Conservation (phyloP, 306 rosid genomes). For the Rosa chinensis region DNA sequence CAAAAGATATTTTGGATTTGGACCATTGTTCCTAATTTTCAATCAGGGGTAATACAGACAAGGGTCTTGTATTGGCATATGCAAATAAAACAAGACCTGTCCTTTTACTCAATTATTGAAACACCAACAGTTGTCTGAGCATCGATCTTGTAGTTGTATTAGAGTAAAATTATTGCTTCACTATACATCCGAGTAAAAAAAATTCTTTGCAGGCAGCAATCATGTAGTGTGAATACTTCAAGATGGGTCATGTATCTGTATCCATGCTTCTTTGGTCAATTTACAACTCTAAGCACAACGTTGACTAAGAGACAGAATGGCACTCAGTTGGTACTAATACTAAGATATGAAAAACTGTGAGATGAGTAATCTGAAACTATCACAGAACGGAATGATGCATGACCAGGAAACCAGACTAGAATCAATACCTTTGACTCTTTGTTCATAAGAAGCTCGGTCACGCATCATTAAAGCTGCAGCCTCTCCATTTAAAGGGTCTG, state of each 20-base stretch:
- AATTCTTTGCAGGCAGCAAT: not conserved
- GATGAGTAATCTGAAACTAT: not conserved
- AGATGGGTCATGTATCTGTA: not conserved
- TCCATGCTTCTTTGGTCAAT: not conserved
- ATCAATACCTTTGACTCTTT: slow-evolving; percentile 77
- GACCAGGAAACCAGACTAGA: slow-evolving; percentile 21
- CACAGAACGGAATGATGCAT: not conserved
- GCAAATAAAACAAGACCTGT: not conserved
- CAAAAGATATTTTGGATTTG: not conserved
- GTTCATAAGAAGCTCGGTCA: slow-evolving; percentile 72
- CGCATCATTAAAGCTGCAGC: slow-evolving; percentile 96
- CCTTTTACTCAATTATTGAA: slow-evolving; percentile 1
- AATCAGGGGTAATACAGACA: not conserved
- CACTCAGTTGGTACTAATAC: not conserved
- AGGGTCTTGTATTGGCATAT: not conserved
- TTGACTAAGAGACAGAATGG: not conserved
- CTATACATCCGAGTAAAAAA: not conserved
- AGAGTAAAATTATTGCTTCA: not conserved
- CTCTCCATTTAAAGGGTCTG: slow-evolving; percentile 88
- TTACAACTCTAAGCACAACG: not conserved
- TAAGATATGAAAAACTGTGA: not conserved
- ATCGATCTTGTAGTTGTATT: not conserved
- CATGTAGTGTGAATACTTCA: not conserved
- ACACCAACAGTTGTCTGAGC: not conserved
- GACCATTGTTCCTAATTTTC: not conserved